Evolutionary conservation across 2,329 filamentous ascomycete species (phyloP).

Genomic region (Arthrobotrys pseudoclavata): DNA sequence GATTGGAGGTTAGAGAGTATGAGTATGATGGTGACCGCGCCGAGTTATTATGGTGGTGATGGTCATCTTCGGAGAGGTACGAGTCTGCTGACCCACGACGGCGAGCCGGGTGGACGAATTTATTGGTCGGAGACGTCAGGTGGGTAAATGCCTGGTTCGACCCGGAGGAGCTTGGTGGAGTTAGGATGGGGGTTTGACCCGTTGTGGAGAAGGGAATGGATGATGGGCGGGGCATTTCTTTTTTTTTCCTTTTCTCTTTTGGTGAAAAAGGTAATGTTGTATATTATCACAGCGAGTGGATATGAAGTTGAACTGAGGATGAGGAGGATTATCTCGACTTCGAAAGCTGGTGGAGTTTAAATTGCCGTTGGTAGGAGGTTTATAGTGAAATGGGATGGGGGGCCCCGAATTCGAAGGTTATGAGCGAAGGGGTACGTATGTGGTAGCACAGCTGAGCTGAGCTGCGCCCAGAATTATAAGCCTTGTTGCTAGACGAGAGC

Average conservation of each 20-base stretch:
- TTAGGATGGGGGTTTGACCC: constrained; percentile 35
- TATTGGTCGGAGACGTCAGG: constrained; percentile 31
- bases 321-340: not conserved
- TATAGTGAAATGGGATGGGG: constrained; percentile 4
- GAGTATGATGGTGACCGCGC: constrained; percentile 43
- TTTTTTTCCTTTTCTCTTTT: constrained; percentile 13
- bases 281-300: not conserved
- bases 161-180: constrained; percentile 50
- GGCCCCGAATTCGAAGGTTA: not conserved
- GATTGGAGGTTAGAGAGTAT: constrained; percentile 39
- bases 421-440: constrained; percentile 16
- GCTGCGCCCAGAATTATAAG: constrained; percentile 16
- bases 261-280: not conserved
- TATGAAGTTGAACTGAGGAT: constrained; percentile 20
- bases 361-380: constrained; percentile 9
- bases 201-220: constrained; percentile 49
- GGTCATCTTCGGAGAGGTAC: constrained; percentile 37
- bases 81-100: constrained; percentile 56
- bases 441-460: constrained; percentile 17
- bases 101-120: constrained; percentile 55
- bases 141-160: constrained; percentile 49
- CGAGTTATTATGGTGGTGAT: constrained; percentile 1
- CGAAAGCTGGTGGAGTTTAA: constrained; percentile 14
- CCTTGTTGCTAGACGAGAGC: constrained; percentile 2
- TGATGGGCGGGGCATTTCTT: constrained; percentile 13